Base-by-base conservation (phyloP, 2,329 filamentous ascomycete species). In the Alternaria metachromatica region DNA sequence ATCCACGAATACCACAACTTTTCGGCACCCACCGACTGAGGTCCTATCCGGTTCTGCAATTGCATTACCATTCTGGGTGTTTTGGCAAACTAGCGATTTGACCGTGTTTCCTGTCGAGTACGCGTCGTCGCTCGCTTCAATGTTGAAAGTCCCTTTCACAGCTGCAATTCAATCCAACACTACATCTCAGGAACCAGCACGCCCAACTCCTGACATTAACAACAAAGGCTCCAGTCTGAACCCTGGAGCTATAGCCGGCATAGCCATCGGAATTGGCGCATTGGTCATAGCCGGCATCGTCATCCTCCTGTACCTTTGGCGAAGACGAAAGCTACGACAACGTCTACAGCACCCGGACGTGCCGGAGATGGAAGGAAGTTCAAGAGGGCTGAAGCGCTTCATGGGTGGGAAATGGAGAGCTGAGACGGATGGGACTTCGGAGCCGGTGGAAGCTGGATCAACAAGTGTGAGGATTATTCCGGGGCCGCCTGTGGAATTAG, bases 191-290 rank as follows among this genome's bases (percentile, higher is more conserved):
- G 7, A 3, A 11, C 3, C 23, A 1, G 3, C 9, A 15, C 10
- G 8, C 2, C 12, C 30, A 15, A 0, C 30, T 7, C 0, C 12
- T 6, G 12, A 33, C 5, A 0, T 3, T 2, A 2, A 37, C 0
- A 8, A 3, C 18, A 12, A 21, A 10, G 1, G 3, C 7, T 3
- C 28, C 4, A 18, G 2, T 1, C 2, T n/a, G 8, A 23, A 0
- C 21, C 49, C 49, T 1, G 28, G 49, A 10, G 20, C 12, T 0
- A 53, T 25, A 8, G 49, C 49, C 11, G 30, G 30, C 0, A 37
- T 53, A 7, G 49, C 28, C 0, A 6, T 53, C 1, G 49, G 49
- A 3, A 7, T 37, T 4, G 13, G 18, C 1, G 6, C 6, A 2
- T n/a, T 37, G 0, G 8, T 37, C 18, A 51, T 51, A 21, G 3